phyloP scores from a whole-genome alignment of 495 filamentous ascomycete species.

The Penicillium salamii region DNA sequence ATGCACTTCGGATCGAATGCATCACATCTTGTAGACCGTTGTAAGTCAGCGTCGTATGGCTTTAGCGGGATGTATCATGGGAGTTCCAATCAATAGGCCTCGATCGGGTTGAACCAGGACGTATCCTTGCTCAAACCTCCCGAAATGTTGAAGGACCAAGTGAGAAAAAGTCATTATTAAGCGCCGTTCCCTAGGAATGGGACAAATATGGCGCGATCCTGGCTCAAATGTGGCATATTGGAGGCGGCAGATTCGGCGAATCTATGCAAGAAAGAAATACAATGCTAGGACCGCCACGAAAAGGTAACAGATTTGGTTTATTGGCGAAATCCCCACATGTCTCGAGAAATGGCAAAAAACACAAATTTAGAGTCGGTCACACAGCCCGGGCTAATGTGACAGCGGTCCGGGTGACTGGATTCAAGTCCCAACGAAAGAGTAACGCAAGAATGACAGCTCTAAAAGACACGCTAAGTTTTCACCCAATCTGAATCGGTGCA shows the following conservation, averaged over 20 bases:
- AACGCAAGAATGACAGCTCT: not conserved
- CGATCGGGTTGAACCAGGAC: no score
- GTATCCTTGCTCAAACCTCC: no score
- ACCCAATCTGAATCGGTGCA: not conserved
- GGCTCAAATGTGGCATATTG: not conserved
- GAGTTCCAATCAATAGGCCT: no score
- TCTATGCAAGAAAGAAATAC: not conserved
- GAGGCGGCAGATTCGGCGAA: not conserved
- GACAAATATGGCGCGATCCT: no score
- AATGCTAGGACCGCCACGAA: conserved; percentile 5
- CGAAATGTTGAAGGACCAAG: no score
- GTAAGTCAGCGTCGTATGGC: no score
- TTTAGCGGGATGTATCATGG: no score
- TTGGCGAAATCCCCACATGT: conserved; percentile 1
- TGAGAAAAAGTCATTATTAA: no score
- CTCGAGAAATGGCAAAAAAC: conserved; percentile 1
- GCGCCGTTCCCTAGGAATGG: no score
- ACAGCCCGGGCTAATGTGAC: not conserved
- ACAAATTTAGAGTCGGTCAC: not conserved
- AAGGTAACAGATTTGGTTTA: not conserved
- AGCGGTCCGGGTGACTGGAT: not conserved
- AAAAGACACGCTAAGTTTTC: not conserved
- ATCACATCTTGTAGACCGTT: no score
- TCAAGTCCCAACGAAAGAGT: not conserved
- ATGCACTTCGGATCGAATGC: no score